These are phyloP conservation scores for Puccinia hordei DNA, from an alignment of 1,284 basidiomycete genomes.

Conservation along the genomic window DNA sequence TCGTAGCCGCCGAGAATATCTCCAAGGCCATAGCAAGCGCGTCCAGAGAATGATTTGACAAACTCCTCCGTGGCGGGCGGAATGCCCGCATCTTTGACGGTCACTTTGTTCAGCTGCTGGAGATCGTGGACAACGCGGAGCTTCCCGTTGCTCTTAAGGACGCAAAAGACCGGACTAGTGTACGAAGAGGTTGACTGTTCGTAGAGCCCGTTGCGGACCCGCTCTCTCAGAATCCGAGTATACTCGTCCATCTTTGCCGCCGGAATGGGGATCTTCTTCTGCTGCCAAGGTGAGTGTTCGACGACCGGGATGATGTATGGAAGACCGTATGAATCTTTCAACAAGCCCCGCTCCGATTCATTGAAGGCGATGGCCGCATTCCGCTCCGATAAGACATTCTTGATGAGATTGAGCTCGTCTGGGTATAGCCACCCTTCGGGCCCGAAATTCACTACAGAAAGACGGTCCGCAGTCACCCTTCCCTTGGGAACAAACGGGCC, in stretches of 20 bases:
- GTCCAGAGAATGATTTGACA: constrained; percentile 14
- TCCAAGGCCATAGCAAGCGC: constrained; percentile 13
- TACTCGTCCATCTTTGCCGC: not conserved
- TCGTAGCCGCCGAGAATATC: not conserved
- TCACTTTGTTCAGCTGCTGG: constrained; percentile 20
- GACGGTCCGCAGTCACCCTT: not conserved
- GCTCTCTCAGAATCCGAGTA: constrained; percentile 14
- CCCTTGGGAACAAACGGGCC: not conserved
- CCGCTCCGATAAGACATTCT: not conserved
- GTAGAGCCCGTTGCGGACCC: not conserved
- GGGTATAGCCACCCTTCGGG: not conserved
- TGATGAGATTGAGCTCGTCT: not conserved
- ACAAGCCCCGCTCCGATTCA: not conserved
- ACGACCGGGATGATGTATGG: constrained; percentile 34
- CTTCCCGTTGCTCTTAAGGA: not conserved
- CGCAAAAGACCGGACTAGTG: constrained; percentile 7
- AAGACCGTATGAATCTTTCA: constrained; percentile 7
- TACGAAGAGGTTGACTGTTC: constrained; percentile 12
- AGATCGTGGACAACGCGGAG: constrained; percentile 19
- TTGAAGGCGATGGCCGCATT: not conserved
- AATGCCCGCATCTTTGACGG: constrained; percentile 9
- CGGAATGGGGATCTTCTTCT: not conserved
- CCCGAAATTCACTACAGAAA: not conserved
- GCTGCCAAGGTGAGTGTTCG: not conserved
- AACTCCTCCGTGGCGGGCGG: constrained; percentile 8